Evolutionary conservation across 768 basidiomycete species (phyloP), one percentile per base, ranked within the genome.

Genomic region (Phylloporus rhodoxanthus): DNA sequence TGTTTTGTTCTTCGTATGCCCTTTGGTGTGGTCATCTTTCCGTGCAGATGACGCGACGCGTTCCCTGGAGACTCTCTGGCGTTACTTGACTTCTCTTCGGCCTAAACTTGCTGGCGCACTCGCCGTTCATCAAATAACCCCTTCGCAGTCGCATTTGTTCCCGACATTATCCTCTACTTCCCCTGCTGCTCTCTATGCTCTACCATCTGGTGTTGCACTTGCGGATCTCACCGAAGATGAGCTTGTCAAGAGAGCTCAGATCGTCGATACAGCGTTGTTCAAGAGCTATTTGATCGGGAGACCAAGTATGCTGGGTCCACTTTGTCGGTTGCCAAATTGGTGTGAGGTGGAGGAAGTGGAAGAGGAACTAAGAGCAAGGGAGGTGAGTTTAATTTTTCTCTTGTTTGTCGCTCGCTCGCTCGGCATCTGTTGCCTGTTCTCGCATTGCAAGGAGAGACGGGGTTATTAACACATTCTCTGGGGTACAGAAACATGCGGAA

Each of bases 211-310:
- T 52, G 75, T 80, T 0, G 84, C 91, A 0, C 70, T 93, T 39
- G 70, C 80, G 0, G 73, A 78, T 3, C 72, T 97, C 19, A 85
- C 81, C 1, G 85, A 93, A 3, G 89, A 89, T 52, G 87, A 96
- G 55, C 75, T 98, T 6, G 73, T 94, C 32, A 78, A 90, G 17
- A 90, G 86, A 48, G 92, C 93, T 1, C 94, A 97, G 68, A 83
- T 98, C 29, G 87, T 97, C 21, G 91, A 98, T 60, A 97, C 96
- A 1, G 94, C 90, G 8, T 70, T 98, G 55, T 93, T 98, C 69
- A 95, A 96, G 69, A 84, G 87, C 3, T 96, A 95, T 66, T 70
- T 98, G 19, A 75, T 90, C 19, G 84, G 86, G 36, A 75, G 86
- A 38, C 91, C 95, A 0, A 79, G 76, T 11, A 70, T 99, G 49